Conservation (phyloP, 306 rosid genomes). For the Spatholobus suberectus region DNA sequence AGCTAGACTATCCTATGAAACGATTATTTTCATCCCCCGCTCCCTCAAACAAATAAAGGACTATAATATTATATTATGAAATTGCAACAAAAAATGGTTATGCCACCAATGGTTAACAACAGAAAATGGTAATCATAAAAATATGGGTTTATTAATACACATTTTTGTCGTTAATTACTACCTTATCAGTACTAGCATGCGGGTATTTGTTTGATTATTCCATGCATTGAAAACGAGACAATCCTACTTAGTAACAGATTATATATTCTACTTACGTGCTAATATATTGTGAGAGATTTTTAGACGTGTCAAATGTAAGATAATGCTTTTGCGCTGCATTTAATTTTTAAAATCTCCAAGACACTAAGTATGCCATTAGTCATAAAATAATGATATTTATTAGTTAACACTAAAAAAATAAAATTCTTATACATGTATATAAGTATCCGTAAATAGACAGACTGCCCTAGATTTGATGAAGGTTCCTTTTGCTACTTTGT, state of each 20-base stretch:
- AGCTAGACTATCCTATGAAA: constrained; percentile 24
- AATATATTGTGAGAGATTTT: not conserved
- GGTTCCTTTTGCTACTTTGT: not conserved
- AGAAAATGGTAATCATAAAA: not conserved
- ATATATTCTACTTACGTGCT: not conserved
- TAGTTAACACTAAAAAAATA: not conserved
- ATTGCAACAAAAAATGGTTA: not conserved
- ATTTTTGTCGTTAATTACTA: not conserved
- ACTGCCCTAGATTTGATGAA: not conserved
- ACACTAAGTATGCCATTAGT: not conserved
- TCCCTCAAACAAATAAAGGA: constrained; percentile 20
- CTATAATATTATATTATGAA: constrained; percentile 10
- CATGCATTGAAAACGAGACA: constrained; percentile 5
- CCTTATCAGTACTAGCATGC: not conserved
- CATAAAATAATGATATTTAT: not conserved
- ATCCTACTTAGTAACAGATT: not conserved
- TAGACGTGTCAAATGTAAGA: not conserved
- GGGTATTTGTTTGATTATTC: not conserved
- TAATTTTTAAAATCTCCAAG: not conserved
- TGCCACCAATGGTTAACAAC: constrained; percentile 26
- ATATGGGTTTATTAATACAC: not conserved
- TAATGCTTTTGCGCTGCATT: not conserved
- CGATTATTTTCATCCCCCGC: constrained; percentile 16
- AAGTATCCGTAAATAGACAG: not conserved
- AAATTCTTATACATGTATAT: not conserved